Conservation (phyloP, 345 rosid species). For the Carallia brachiata region DNA sequence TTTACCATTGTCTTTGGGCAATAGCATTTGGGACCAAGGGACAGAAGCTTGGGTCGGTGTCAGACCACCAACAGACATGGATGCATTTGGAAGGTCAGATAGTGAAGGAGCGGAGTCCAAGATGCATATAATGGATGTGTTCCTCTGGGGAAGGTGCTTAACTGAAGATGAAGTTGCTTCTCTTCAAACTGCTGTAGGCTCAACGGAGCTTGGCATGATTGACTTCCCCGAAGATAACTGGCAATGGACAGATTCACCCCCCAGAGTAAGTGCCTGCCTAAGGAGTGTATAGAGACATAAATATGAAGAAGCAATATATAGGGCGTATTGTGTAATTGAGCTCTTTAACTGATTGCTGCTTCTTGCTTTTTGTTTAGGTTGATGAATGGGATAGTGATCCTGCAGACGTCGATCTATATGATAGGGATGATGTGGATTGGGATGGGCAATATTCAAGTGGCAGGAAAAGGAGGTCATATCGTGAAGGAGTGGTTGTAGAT, state of each 20-base stretch:
- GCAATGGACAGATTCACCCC: conserved; percentile 98
- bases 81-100: conserved; percentile 98
- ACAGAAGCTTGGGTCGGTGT: conserved; percentile 94
- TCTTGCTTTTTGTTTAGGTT: conserved; percentile 47
- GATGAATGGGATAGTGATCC: conserved; percentile 99
- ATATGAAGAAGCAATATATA: neutral
- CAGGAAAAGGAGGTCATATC: conserved; percentile 83
- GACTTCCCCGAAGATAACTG: conserved; percentile 90
- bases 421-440: conserved; percentile 97
- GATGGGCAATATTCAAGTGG: conserved; percentile 99
- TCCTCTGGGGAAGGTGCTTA: conserved; percentile 96
- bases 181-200: conserved; percentile 75
- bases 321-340: neutral
- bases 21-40: conserved; percentile 82
- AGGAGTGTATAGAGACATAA: neutral
- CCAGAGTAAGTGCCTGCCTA: conserved; percentile 58
- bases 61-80: conserved; percentile 89
- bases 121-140: conserved; percentile 99
- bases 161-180: conserved; percentile 88
- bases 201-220: conserved; percentile 65
- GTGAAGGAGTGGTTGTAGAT: conserved; percentile 63
- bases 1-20: conserved; percentile 59
- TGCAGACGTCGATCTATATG: conserved; percentile 93
- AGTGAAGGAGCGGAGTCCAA: conserved; percentile 98
- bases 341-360: conserved; percentile 24